Evolutionary conservation across 257 asterid genomes (phyloP).

Genomic region (Marsdenia floribunda): DNA sequence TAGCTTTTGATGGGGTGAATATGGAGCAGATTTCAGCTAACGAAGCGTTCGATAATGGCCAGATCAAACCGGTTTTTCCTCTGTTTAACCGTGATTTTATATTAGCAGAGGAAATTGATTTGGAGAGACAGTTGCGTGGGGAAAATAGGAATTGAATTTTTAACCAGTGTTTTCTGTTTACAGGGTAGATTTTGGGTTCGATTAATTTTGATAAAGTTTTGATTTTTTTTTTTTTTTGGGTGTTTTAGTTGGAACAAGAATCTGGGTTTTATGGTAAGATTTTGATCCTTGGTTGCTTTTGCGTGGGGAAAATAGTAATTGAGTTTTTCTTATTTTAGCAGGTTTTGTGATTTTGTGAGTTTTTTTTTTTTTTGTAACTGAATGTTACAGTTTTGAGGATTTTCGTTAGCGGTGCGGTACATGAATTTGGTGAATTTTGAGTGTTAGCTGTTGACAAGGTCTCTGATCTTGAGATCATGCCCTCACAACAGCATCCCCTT

Average conservation of each 20-base stretch:
- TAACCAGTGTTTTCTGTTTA: no score
- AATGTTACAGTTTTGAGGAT: conserved; percentile 3
- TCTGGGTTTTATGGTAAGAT: conserved; percentile 22
- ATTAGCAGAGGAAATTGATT: conserved; percentile 31
- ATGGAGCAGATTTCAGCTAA: conserved; percentile 72
- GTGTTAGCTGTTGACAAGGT: conserved; percentile 26
- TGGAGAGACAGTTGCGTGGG: no score
- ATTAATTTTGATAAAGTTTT: conserved; percentile 2
- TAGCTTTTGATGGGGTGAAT: conserved; percentile 42
- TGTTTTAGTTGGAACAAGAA: conserved; percentile 28
- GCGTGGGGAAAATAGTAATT: conserved; percentile 3
- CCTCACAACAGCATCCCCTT: conserved; percentile 31
- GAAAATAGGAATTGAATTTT: no score
- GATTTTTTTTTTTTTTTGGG: conserved; percentile 23
- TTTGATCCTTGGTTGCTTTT: conserved; percentile 15
- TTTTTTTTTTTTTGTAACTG: conserved; percentile 6
- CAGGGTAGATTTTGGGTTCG: conserved; percentile 11
- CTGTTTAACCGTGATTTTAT: conserved; percentile 50
- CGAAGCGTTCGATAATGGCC: conserved; percentile 73
- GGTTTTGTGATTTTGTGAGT: conserved; percentile 13
- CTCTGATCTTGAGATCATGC: conserved; percentile 40
- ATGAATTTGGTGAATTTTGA: conserved; percentile 25
- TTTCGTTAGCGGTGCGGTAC: conserved; percentile 8
- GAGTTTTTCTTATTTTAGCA: conserved; percentile 7
- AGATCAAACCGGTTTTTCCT: conserved; percentile 69